A percentile compares a stretch with the other conserved stretches of the same genome.
phyloP scores from a whole-genome alignment of 148 eudicot genomes.

The Hydrangea macrophylla region DNA sequence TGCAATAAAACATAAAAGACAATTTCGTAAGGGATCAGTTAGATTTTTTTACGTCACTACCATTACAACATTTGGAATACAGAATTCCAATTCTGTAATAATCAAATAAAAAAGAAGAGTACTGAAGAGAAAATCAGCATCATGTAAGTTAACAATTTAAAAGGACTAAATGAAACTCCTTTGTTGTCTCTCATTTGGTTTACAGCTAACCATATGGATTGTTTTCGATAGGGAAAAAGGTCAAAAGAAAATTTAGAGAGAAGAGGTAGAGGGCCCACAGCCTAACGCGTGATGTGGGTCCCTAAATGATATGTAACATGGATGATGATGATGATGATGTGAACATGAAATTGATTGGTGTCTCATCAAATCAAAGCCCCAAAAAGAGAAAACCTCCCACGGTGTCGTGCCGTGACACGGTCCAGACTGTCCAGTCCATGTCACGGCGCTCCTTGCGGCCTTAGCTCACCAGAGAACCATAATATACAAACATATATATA shows the following conservation, averaged over 20 bases:
- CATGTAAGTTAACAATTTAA: too few relatives aligned
- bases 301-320: neutral
- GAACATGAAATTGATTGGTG: too few relatives aligned
- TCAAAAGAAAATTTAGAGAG: neutral
- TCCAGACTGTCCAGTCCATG: neutral
- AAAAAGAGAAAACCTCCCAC: neutral
- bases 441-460: neutral
- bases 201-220: constrained; percentile 11
- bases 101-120: too few relatives aligned
- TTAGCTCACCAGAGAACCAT: neutral
- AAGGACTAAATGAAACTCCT: too few relatives aligned
- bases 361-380: neutral
- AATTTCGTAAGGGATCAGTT: too few relatives aligned
- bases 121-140: too few relatives aligned
- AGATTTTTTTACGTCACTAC: too few relatives aligned
- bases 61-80: too few relatives aligned
- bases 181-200: too few relatives aligned
- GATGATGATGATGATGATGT: too few relatives aligned
- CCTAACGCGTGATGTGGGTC: constrained; percentile 11
- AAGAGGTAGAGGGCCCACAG: neutral
- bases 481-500: neutral
- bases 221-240: neutral
- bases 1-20: too few relatives aligned
- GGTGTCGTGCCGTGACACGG: neutral
- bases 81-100: too few relatives aligned